A percentile compares a stretch with the other conserved stretches of the same genome.
Conservation (phyloP, 495 filamentous ascomycete species). For the Aspergillus heteromorphus region DNA sequence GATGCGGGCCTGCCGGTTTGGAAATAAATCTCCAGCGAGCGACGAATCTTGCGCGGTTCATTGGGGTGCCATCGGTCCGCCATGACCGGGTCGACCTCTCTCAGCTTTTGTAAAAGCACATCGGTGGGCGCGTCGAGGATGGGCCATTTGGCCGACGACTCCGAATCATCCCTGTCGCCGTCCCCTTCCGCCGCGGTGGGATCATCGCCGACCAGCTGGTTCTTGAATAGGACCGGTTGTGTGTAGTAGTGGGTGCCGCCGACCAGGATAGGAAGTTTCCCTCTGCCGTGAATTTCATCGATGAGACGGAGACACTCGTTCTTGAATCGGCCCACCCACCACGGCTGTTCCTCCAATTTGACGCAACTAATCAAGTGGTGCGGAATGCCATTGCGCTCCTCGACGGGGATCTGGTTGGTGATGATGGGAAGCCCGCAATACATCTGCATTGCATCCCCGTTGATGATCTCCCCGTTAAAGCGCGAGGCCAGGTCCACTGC, state of each 20-base stretch:
- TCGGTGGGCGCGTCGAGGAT: constrained; percentile 68
- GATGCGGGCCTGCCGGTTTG: constrained; percentile 73
- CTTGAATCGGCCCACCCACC: constrained; percentile 72
- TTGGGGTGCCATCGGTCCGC: constrained; percentile 91
- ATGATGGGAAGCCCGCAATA: constrained; percentile 90
- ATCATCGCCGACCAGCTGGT: constrained; percentile 49
- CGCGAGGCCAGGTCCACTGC: constrained; percentile 80
- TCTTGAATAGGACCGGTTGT: constrained; percentile 76
- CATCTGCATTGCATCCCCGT: constrained; percentile 99
- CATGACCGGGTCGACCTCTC: constrained; percentile 81
- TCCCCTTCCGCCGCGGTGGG: constrained; percentile 12
- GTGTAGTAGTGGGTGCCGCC: constrained; percentile 95
- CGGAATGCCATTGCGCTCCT: constrained; percentile 74
- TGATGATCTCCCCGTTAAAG: constrained; percentile 94
- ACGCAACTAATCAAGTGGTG: constrained; percentile 86
- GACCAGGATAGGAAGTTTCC: constrained; percentile 81
- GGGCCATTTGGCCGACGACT: constrained; percentile 47
- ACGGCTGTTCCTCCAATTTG: constrained; percentile 67
- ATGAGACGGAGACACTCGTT: constrained; percentile 63
- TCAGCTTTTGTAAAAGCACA: constrained; percentile 63
- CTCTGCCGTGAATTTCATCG: constrained; percentile 66
- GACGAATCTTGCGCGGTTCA: constrained; percentile 81
- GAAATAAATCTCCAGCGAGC: constrained; percentile 85
- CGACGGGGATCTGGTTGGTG: constrained; percentile 79
- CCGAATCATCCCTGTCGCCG: background rate